A percentile compares a stretch with the other conserved stretches of the same genome.
Evolutionary conservation across 2,329 filamentous ascomycete species (phyloP).

Genomic region (Colletotrichum navitas): DNA sequence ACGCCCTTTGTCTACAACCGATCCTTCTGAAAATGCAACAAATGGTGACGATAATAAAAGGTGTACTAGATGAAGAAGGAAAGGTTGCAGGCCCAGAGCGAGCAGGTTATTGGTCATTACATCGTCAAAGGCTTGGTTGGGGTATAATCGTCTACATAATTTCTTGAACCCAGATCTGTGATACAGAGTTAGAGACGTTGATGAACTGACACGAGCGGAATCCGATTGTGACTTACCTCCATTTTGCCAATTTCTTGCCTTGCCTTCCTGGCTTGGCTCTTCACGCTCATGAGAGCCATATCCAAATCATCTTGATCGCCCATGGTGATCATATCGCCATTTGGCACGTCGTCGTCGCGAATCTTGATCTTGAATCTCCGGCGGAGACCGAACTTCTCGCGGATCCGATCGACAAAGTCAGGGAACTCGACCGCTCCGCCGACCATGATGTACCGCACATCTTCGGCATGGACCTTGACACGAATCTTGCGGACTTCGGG

Average conservation of each 20-base stretch:
- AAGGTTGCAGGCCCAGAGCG: conserved; percentile 30
- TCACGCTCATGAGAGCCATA: conserved; percentile 81
- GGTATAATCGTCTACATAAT: conserved; percentile 52
- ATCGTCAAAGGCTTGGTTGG: conserved; percentile 45
- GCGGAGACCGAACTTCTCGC: conserved; percentile 86
- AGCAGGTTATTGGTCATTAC: conserved; percentile 50
- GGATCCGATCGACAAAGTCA: conserved; percentile 83
- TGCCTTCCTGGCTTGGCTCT: conserved; percentile 77
- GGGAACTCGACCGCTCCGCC: conserved; percentile 77
- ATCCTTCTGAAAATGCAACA: conserved; percentile 37
- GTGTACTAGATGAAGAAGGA: conserved; percentile 31
- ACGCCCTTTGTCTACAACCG: conserved; percentile 40
- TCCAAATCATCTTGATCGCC: conserved; percentile 96
- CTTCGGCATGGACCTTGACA: conserved; percentile 91
- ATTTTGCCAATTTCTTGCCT: conserved; percentile 89
- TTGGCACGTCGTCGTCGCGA: conserved; percentile 79
- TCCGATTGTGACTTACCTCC: conserved; percentile 75
- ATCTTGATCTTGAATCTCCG: conserved; percentile 90
- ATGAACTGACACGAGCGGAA: neutral
- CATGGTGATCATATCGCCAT: conserved; percentile 96
- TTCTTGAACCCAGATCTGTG: conserved; percentile 63
- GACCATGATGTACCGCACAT: conserved; percentile 94
- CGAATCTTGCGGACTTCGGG: conserved; percentile 83
- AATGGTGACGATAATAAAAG: conserved; percentile 22
- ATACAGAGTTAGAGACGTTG: conserved; percentile 44